Conservation (phyloP, 768 basidiomycete species). For the Trametes meyenii region DNA sequence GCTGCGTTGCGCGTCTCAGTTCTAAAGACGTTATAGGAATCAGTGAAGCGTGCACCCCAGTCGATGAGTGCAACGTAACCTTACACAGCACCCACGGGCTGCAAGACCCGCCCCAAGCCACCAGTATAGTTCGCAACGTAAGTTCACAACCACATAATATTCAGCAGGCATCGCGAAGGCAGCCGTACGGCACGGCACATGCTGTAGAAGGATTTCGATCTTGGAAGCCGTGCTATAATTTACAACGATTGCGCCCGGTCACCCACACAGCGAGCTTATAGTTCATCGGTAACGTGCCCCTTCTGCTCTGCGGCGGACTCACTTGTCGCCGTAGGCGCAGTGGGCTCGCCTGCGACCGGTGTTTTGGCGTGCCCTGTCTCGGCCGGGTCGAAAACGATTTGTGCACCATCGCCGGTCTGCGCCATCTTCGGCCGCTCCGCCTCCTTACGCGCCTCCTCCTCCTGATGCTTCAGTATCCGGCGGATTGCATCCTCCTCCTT, state of each 20-base stretch:
- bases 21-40: too few relatives aligned
- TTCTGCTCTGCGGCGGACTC: not conserved
- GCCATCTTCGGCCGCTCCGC: constrained; percentile 25
- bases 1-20: too few relatives aligned
- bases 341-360: constrained; percentile 20
- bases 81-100: too few relatives aligned
- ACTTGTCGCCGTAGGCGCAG: constrained; percentile 7
- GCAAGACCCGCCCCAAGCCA: too few relatives aligned
- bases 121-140: not conserved
- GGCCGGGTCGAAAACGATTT: constrained; percentile 25
- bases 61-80: too few relatives aligned
- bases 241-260: constrained; percentile 6
- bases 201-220: not conserved
- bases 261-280: constrained; percentile 18
- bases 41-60: too few relatives aligned
- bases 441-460: constrained; percentile 29
- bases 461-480: constrained; percentile 31
- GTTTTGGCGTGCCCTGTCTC: constrained; percentile 29
- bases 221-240: constrained; percentile 3
- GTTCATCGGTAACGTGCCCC: constrained; percentile 16
- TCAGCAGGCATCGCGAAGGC: not conserved
- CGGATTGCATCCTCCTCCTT: constrained; percentile 27
- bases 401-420: constrained; percentile 31
- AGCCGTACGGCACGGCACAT: not conserved
- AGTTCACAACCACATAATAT: not conserved